These are phyloP conservation scores for Dunaliella salina DNA, from an alignment of 163 green algal genomes.

Conservation along the genomic window DNA sequence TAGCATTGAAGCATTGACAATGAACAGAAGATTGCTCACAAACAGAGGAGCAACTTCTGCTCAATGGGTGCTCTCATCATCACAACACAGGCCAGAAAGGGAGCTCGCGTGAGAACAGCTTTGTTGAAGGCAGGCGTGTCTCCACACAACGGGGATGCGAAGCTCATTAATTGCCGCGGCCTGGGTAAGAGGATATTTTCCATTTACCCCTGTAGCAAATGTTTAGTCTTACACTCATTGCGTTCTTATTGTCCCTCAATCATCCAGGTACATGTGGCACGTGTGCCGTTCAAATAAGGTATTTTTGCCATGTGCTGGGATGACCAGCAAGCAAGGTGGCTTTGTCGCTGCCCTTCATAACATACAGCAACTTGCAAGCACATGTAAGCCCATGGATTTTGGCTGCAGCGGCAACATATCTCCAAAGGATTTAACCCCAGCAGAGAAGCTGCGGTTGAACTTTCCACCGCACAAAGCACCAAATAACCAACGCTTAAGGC, in stretches of 20 bases:
- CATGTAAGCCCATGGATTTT: background rate
- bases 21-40: background rate
- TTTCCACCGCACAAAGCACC: conserved; percentile 39
- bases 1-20: background rate
- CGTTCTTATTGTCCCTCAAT: background rate
- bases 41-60: background rate
- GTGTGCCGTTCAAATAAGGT: conserved; percentile 40
- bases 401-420: background rate
- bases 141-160: conserved; percentile 37
- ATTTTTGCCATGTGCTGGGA: background rate
- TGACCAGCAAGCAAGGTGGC: background rate
- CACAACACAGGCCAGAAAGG: background rate
- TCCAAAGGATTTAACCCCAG: background rate
- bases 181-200: conserved; percentile 6
- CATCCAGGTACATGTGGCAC: conserved; percentile 37
- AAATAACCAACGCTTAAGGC: conserved; percentile 28
- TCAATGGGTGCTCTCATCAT: background rate
- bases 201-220: background rate
- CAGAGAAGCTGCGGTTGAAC: conserved; percentile 36
- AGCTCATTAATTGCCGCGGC: conserved; percentile 45
- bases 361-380: background rate
- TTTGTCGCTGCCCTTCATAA: background rate
- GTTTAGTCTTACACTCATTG: background rate
- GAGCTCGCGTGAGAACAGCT: conserved; percentile 17
- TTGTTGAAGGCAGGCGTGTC: conserved; percentile 30